A percentile compares a stretch with the other conserved stretches of the same genome.
Conservation (phyloP, 352 stramenopile genomes). For the Globisporangium carolinianum region DNA sequence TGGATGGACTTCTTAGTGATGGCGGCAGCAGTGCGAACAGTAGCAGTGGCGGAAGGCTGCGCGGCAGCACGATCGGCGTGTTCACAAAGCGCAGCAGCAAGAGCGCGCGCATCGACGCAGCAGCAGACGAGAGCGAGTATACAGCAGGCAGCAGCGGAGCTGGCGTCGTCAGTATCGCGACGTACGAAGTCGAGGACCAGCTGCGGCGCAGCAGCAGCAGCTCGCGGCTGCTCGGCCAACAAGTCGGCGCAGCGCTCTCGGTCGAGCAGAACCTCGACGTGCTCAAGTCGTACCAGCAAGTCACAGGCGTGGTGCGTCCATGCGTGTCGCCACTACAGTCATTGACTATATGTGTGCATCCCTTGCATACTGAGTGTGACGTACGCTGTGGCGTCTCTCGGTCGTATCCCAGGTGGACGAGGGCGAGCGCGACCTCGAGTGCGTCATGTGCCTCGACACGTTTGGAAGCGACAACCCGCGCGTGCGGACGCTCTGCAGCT, state of each 20-base stretch:
- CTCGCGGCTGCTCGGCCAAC: constrained; percentile 8
- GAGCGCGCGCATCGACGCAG: neutral
- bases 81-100: constrained; percentile 18
- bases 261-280: constrained; percentile 31
- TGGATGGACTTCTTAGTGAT: constrained; percentile 5
- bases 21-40: neutral
- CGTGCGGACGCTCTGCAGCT: constrained; percentile 81
- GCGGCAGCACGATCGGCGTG: constrained; percentile 9
- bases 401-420: constrained; percentile 32
- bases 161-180: constrained; percentile 4
- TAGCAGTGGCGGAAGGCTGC: neutral
- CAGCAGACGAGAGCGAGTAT: neutral
- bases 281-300: constrained; percentile 62
- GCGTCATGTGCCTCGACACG: constrained; percentile 81
- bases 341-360: constrained; percentile 1
- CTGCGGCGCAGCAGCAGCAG: constrained; percentile 5
- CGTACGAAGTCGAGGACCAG: constrained; percentile 7
- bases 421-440: constrained; percentile 72
- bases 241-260: constrained; percentile 6
- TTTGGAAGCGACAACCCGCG: constrained; percentile 71
- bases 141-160: neutral
- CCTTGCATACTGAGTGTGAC: neutral
- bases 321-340: neutral
- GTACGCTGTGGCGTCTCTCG: constrained; percentile 3
- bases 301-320: constrained; percentile 39